These are phyloP conservation scores for Buxus sempervirens DNA, from an alignment of 164 flowering plant genomes.

Conservation along the genomic window DNA sequence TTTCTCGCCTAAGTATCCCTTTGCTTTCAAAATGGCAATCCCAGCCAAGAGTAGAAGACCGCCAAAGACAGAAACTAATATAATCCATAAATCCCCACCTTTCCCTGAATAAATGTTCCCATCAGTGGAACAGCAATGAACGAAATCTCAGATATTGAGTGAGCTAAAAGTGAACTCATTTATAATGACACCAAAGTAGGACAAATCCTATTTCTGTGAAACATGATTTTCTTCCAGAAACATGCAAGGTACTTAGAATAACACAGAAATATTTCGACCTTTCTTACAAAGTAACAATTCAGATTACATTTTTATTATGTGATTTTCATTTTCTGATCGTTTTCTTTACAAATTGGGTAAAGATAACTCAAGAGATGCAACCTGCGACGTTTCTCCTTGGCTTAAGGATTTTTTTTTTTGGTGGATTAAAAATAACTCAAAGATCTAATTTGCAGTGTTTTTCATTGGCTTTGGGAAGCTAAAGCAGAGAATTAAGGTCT, in stretches of 20 bases:
- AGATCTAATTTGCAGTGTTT: too few species aligned
- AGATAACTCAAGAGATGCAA: too few species aligned
- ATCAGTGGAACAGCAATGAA: not conserved
- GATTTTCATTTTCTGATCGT: too few species aligned
- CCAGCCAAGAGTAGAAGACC: conserved; percentile 12
- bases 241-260: not conserved
- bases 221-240: not conserved
- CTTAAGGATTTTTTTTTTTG: too few species aligned
- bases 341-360: too few species aligned
- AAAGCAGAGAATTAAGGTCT: too few species aligned
- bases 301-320: too few species aligned
- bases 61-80: conserved; percentile 10
- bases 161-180: not conserved
- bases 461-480: too few species aligned
- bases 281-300: too few species aligned
- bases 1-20: not conserved
- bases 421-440: too few species aligned
- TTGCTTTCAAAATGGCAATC: conserved; percentile 10
- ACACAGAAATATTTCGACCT: not conserved
- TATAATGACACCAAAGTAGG: too few species aligned
- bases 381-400: too few species aligned
- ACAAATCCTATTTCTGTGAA: not conserved
- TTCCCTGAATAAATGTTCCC: conserved; percentile 8
- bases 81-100: conserved; percentile 1
- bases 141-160: not conserved